phyloP scores from a whole-genome alignment of 106 monocot species.

The Hemerocallis citrina region DNA sequence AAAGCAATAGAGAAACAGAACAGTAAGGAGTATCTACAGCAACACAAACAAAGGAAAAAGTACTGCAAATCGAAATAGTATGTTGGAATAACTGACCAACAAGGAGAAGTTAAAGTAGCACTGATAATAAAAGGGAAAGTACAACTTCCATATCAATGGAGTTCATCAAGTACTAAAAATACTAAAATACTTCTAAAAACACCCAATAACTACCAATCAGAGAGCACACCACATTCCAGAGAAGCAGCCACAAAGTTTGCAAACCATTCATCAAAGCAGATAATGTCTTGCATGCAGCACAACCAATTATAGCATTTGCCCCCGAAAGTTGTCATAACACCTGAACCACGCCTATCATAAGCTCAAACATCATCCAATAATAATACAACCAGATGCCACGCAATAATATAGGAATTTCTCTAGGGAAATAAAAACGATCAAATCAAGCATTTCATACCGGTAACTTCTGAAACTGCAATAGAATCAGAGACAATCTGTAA shows the following conservation, averaged over 20 bases:
- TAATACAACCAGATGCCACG: not conserved
- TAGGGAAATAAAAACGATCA: not conserved
- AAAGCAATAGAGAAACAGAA: not conserved
- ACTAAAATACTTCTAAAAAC: constrained; percentile 1
- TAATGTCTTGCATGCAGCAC: constrained; percentile 49
- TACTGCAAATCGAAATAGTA: not conserved
- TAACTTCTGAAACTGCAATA: not conserved
- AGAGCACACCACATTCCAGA: constrained; percentile 13
- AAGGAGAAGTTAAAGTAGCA: not conserved
- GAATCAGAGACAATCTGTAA: not conserved
- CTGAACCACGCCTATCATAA: constrained; percentile 45
- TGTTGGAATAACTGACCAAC: not conserved
- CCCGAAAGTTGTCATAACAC: constrained; percentile 52
- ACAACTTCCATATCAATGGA: not conserved
- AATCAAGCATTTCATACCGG: not conserved
- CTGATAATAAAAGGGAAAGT: not conserved
- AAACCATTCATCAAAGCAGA: constrained; percentile 50
- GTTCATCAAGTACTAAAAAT: not conserved
- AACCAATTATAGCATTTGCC: constrained; percentile 50
- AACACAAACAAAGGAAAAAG: not conserved
- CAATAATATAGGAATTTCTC: not conserved
- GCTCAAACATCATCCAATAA: constrained; percentile 24
- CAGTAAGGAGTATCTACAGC: not conserved
- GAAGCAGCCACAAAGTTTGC: constrained; percentile 35
- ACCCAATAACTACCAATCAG: constrained; percentile 12